Base-by-base conservation (phyloP, 108 stramenopile genomes). In the Aureococcus anophagefferens region DNA sequence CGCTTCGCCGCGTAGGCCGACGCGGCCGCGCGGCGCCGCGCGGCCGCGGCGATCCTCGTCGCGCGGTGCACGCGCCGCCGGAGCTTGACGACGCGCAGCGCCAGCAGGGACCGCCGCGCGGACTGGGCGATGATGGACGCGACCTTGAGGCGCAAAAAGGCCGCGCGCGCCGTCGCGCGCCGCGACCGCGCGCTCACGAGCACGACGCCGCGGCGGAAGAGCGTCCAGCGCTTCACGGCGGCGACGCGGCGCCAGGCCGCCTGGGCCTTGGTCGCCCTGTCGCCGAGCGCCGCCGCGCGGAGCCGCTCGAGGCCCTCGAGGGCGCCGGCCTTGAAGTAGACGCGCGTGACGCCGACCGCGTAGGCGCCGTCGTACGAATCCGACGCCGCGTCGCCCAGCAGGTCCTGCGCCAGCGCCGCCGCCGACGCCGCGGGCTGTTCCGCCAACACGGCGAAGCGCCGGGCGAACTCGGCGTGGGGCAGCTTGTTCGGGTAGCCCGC, bases 401-500 rank as follows among this genome's bases (percentile, higher is more conserved):
- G 3, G 25, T 3, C 51, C 25, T 25, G 4, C 17, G 21, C 17
- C 3, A 59, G 1, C 21, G 1, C 21, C 25, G 25, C 21, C 21
- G 51, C 25, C 16, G 36, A 69, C 30, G 18, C 13, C 35, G 46
- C 3, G 31, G 67, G 29, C 34, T 4, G 67, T 66, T 40, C 5
- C 40, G 46, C 68, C 64, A 62, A 76, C 77, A 76, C 77, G 72
- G 18, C 75, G 72, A 89, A 91, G 34, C 89, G 81, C 36, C 82
- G 77, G 71, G 78, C 69, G 28, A 94, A 83, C 29, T 84, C 78
- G 30, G 81, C 83, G 70, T 91, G 90, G 34, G 84, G 46, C 46
- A 95, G 79, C 34, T 86, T 91, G 69, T 93, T 92, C 25, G 97
- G 95, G 80, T 90, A 95, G 36, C 87, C 94, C 63, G 94, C 91